A percentile compares a stretch with the other conserved stretches of the same genome.
Evolutionary conservation across 2,329 filamentous ascomycete genomes (phyloP).

Genomic region (Exophiala aquamarina): DNA sequence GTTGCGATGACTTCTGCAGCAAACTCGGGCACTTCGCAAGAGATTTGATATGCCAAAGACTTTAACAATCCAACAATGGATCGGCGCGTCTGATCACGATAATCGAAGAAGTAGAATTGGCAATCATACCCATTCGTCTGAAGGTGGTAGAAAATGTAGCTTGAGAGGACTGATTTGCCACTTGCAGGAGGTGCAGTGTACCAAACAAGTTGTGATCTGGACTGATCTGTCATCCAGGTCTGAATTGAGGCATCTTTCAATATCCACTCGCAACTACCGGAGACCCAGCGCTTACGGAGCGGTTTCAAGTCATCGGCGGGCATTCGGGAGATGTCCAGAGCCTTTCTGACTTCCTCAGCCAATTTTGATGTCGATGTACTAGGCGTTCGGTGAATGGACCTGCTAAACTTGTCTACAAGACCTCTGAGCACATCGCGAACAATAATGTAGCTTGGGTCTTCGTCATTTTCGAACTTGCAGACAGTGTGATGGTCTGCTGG

Average conservation of each 20-base stretch:
- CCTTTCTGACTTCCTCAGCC: constrained; percentile 2
- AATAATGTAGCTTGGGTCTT: constrained; percentile 30
- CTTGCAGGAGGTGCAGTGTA: constrained; percentile 29
- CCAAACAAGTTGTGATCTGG: constrained; percentile 30
- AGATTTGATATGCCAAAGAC: constrained; percentile 33
- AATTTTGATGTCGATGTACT: background rate
- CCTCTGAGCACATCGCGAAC: constrained; percentile 12
- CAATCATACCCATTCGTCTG: constrained; percentile 15
- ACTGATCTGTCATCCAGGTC: constrained; percentile 10
- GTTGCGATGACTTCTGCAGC: constrained; percentile 30
- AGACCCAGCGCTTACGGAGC: constrained; percentile 11
- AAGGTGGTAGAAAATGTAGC: constrained; percentile 26
- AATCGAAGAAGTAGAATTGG: constrained; percentile 34
- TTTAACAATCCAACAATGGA: constrained; percentile 24
- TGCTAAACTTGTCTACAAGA: constrained; percentile 12
- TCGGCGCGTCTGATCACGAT: constrained; percentile 30
- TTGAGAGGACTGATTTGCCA: constrained; percentile 36
- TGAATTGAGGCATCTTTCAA: constrained; percentile 5
- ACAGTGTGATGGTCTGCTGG: constrained; percentile 35
- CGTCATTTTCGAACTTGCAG: constrained; percentile 31
- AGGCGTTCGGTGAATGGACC: background rate
- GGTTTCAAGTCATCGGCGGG: constrained; percentile 16
- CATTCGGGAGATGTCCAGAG: background rate
- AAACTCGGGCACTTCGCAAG: constrained; percentile 18
- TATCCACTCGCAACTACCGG: constrained; percentile 20